Base-by-base conservation (phyloP, 768 basidiomycete species). In the Pilatotrama ljubarskyi region DNA sequence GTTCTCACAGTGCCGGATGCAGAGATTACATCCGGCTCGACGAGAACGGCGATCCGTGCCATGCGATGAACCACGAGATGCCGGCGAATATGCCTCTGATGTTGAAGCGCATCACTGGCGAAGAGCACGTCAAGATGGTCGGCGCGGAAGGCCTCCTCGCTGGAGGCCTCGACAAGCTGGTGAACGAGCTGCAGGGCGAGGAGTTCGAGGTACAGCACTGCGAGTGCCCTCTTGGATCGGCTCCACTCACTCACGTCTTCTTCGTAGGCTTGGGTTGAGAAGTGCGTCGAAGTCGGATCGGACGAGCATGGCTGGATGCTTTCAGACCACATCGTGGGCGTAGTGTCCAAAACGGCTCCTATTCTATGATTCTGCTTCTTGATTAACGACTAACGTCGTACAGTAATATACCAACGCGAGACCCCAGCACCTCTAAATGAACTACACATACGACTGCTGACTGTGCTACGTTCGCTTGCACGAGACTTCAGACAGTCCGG, bases 121-220 rank as follows among this genome's bases (percentile, higher is more conserved):
- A 42, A 9, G 25, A 36, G 14, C n/a, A 50, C 2, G 48, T 64
- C 13, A 29, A 56, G 36, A 61, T 64, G 59, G 50, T 66, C 9
- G 65, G 65, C n/a, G 42, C 54, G 13, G 65, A 66, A 37, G 53
- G 60, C 15, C 18, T 66, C 15, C 55, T 66, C 9, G 65, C 59
- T 15, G 65, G 65, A 2, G 57, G 53, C 9, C 51, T 64, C 10
- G 63, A 64, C 43, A 57, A 46, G 29, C 41, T 49, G 17, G 58
- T 67, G 17, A 64, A 64, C 41, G 58, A 64, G 29, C 48, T 64
- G 43, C 50, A 64, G 32, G 58, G 54, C 2, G 58, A 59, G 10
- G 63, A 48, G 18, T 64, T 64, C n/a, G 58, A 64, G 44, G 63
- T 58, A 18, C 17, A n/a, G 58, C 35, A 15, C 24, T 10, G 26